phyloP scores from a whole-genome alignment of 805 yeast genomes.

The Blastobotrys peoriensis region DNA sequence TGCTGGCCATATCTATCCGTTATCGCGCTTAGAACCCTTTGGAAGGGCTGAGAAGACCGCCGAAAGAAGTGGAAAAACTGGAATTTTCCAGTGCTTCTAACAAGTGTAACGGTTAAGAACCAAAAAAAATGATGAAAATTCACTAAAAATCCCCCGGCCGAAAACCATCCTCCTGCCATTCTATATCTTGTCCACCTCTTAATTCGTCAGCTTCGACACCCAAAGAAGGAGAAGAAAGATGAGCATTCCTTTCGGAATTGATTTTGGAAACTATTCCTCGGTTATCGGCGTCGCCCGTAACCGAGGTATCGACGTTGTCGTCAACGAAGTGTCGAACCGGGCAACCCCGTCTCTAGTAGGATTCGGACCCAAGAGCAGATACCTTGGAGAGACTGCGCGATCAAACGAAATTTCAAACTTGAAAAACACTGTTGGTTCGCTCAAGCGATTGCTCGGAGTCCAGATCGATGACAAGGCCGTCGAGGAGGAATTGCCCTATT shows the following conservation, averaged over 20 bases:
- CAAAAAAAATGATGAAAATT: too few relatives aligned
- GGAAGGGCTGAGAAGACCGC: too few relatives aligned
- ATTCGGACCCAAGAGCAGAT: slow-evolving; percentile 83
- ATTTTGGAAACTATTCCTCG: slow-evolving; percentile 91
- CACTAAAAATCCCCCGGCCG: too few relatives aligned
- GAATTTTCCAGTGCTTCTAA: too few relatives aligned
- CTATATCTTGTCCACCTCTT: too few relatives aligned
- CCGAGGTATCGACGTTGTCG: slow-evolving; percentile 97
- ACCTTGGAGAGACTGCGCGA: slow-evolving; percentile 92
- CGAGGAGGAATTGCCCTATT: slow-evolving; percentile 63
- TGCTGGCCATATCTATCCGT: too few relatives aligned
- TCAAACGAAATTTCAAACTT: slow-evolving; percentile 94
- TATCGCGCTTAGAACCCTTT: too few relatives aligned
- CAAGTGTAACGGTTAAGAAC: too few relatives aligned
- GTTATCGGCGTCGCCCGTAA: slow-evolving; percentile 92
- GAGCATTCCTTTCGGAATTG: slow-evolving; percentile 97
- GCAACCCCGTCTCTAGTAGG: slow-evolving; percentile 90
- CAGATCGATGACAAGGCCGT: slow-evolving; percentile 69
- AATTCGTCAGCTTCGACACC: too few relatives aligned
- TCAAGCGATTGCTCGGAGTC: slow-evolving; percentile 89
- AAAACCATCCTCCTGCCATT: too few relatives aligned
- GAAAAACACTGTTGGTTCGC: slow-evolving; percentile 91
- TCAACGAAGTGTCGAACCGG: slow-evolving; percentile 98
- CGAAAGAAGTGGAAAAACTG: too few relatives aligned
- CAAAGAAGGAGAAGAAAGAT: slow-evolving; percentile 37